A percentile compares a stretch with the other conserved stretches of the same genome.
Evolutionary conservation across 2,329 filamentous ascomycete species (phyloP).

Genomic region (Aspergillus sp.): DNA sequence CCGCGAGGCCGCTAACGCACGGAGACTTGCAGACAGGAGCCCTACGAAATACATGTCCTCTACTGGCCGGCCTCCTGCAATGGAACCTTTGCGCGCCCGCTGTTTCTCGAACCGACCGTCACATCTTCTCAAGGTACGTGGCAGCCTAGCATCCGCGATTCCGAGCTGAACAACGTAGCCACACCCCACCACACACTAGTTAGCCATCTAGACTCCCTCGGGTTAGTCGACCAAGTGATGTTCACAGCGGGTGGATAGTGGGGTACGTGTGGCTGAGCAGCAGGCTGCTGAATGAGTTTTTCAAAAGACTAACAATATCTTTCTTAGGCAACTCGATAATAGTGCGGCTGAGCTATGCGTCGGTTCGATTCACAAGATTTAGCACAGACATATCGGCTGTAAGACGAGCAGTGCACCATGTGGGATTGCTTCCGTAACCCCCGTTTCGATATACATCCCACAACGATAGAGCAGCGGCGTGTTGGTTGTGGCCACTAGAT

Average conservation of each 20-base stretch:
- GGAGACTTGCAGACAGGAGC: background rate
- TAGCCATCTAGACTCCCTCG: background rate
- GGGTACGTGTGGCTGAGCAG: conserved; percentile 15
- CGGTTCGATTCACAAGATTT: conserved; percentile 24
- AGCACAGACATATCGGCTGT: conserved; percentile 39
- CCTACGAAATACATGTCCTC: background rate
- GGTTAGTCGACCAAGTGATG: conserved; percentile 6
- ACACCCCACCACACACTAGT: conserved; percentile 12
- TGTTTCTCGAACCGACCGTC: background rate
- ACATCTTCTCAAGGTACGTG: background rate
- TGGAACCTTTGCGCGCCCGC: background rate
- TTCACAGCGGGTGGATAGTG: background rate
- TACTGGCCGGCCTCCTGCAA: background rate
- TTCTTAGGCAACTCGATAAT: background rate
- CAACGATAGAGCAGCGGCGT: too few relatives aligned
- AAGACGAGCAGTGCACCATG: conserved; percentile 33
- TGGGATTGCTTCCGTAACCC: background rate
- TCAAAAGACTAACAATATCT: background rate
- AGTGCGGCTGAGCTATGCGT: conserved; percentile 25
- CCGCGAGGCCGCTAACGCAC: background rate
- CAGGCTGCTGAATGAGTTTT: background rate
- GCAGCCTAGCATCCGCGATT: conserved; percentile 5
- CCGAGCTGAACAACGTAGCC: conserved; percentile 16
- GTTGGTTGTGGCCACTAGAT: too few relatives aligned
- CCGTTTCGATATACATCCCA: background rate